Conservation (phyloP, 352 stramenopile species). For the Phytopythium mirpurense region DNA sequence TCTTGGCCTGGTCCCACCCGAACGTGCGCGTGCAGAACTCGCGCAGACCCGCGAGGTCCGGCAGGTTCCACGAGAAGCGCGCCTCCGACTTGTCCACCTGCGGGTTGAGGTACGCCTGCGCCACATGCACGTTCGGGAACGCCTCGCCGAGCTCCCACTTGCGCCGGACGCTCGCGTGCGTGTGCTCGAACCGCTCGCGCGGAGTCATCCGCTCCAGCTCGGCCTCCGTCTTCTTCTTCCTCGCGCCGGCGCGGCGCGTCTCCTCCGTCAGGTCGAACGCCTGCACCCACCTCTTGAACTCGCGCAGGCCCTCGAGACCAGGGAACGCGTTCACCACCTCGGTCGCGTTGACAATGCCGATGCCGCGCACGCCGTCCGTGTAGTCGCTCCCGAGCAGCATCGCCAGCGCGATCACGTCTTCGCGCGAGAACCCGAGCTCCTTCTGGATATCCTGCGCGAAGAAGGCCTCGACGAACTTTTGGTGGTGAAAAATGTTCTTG, state of each 20-base stretch:
- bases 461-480: conserved; percentile 99
- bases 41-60: conserved; percentile 84
- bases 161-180: conserved; percentile 85
- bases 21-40: conserved; percentile 87
- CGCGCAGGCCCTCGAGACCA: conserved; percentile 80
- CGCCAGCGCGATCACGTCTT: conserved; percentile 89
- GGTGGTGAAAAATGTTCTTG: conserved; percentile 99
- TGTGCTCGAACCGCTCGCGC: conserved; percentile 86
- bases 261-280: conserved; percentile 60
- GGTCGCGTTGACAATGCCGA: conserved; percentile 81
- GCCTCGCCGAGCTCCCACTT: conserved; percentile 91
- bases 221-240: conserved; percentile 48
- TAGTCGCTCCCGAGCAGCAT: conserved; percentile 98
- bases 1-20: conserved; percentile 92
- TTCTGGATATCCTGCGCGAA: conserved; percentile 87
- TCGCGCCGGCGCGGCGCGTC: conserved; percentile 27
- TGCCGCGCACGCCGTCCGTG: conserved; percentile 70
- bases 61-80: conserved; percentile 91
- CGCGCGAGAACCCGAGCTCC: conserved; percentile 90
- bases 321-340: conserved; percentile 81
- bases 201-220: conserved; percentile 41
- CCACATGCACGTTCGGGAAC: conserved; percentile 91
- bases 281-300: conserved; percentile 74
- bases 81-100: conserved; percentile 79
- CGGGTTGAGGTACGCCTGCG: conserved; percentile 93